These are phyloP conservation scores for Hortiboletus flavorubellus DNA, from an alignment of 768 basidiomycete species.

Conservation along the genomic window DNA sequence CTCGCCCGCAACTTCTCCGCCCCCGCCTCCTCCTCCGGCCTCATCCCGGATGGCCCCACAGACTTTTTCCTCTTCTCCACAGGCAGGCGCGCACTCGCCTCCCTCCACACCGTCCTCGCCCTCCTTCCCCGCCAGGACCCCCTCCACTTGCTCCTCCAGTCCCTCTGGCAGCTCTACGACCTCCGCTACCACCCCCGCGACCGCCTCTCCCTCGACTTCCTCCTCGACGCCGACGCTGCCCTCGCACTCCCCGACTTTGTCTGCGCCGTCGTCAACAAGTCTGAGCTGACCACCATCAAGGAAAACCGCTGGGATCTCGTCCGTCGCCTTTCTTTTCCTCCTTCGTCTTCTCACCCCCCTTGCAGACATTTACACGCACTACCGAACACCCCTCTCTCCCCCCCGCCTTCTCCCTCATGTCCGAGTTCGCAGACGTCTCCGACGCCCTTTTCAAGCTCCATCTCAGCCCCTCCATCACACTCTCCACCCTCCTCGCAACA, in stretches of 20 bases:
- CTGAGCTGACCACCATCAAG: conserved; percentile 67
- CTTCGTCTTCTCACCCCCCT: not conserved
- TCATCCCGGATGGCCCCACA: conserved; percentile 65
- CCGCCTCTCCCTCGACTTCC: conserved; percentile 76
- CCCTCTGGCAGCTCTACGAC: conserved; percentile 64
- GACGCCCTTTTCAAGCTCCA: conserved; percentile 65
- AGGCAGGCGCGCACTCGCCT: conserved; percentile 72
- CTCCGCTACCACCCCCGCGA: conserved; percentile 69
- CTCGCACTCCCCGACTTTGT: conserved; percentile 63
- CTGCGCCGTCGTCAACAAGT: conserved; percentile 81
- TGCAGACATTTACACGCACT: conserved; percentile 79
- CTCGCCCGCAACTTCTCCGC: conserved; percentile 73
- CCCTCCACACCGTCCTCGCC: conserved; percentile 75
- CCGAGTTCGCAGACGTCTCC: conserved; percentile 85
- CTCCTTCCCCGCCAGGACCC: conserved; percentile 85
- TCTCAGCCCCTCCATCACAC: conserved; percentile 38
- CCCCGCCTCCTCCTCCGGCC: conserved; percentile 48
- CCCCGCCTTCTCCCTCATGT: conserved; percentile 66
- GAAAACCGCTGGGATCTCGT: conserved; percentile 85
- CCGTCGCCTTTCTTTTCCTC: conserved; percentile 28
- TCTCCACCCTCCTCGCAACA: conserved; percentile 59
- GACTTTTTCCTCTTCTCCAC: conserved; percentile 88
- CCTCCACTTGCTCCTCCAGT: conserved; percentile 60
- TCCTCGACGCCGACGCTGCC: conserved; percentile 42
- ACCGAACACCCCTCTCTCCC: conserved; percentile 64